These are phyloP conservation scores for Hericium coralloides DNA, from an alignment of 768 basidiomycete genomes.

Conservation along the genomic window DNA sequence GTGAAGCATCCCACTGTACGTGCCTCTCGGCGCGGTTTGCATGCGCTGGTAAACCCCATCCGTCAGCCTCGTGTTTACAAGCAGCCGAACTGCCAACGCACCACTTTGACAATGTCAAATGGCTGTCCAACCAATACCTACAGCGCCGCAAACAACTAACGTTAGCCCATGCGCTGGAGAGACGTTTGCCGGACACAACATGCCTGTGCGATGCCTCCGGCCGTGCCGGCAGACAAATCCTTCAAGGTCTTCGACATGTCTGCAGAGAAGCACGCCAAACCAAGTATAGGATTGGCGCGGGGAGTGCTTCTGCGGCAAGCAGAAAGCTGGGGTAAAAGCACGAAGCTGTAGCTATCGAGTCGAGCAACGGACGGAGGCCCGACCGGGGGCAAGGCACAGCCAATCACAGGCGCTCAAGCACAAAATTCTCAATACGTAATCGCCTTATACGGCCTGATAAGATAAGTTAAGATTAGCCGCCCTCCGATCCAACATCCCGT, in stretches of 20 bases:
- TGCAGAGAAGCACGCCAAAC: not conserved
- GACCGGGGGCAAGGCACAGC: not conserved
- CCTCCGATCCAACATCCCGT: too few species aligned
- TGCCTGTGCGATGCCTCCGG: constrained; percentile 84
- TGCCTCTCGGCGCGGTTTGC: constrained; percentile 89
- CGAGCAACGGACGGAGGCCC: not conserved
- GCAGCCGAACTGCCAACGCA: constrained; percentile 30
- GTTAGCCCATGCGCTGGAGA: constrained; percentile 5
- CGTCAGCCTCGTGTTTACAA: not conserved
- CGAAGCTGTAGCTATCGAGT: not conserved
- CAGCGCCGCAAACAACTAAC: constrained; percentile 6
- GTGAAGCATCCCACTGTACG: constrained; percentile 79
- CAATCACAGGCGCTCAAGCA: constrained; percentile 8
- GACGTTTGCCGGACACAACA: constrained; percentile 1
- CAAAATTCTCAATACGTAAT: constrained; percentile 6
- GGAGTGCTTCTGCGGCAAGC: not conserved
- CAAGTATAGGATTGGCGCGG: not conserved
- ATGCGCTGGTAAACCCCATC: constrained; percentile 49
- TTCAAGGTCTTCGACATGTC: constrained; percentile 59
- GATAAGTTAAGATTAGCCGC: constrained; percentile 20
- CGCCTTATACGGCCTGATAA: constrained; percentile 12
- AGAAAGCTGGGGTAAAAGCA: not conserved
- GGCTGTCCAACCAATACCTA: constrained; percentile 89
- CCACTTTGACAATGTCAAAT: constrained; percentile 97
- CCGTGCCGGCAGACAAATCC: constrained; percentile 84